A percentile compares a stretch with the other conserved stretches of the same genome.
phyloP scores from a whole-genome alignment of 2,329 filamentous ascomycete species.

The Cercospora zeae-maydis region DNA sequence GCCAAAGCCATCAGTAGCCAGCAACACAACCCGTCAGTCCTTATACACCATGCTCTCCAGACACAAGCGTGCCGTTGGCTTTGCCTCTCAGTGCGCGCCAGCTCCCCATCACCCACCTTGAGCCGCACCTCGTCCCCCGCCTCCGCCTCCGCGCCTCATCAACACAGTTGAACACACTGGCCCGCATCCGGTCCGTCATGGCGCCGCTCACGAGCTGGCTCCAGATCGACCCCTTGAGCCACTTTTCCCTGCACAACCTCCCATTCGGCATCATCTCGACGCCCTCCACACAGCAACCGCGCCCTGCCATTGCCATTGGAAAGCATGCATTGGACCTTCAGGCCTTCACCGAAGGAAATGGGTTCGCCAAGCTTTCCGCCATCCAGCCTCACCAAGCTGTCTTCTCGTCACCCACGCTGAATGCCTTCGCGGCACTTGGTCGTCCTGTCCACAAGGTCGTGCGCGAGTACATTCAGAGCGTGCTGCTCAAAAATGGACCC shows the following conservation, averaged over 20 bases:
- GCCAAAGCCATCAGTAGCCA: not conserved
- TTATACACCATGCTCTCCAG: not conserved
- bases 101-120: conserved; percentile 2
- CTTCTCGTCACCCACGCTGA: conserved; percentile 64
- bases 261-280: conserved; percentile 80
- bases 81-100: not conserved
- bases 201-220: conserved; percentile 53
- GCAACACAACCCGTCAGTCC: not conserved
- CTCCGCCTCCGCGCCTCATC: not conserved
- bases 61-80: not conserved
- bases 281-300: conserved; percentile 51
- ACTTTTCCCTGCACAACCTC: conserved; percentile 75
- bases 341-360: conserved; percentile 56
- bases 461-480: conserved; percentile 63
- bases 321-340: conserved; percentile 67
- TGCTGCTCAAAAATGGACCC: conserved; percentile 60
- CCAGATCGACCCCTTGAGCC: conserved; percentile 56
- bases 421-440: conserved; percentile 70
- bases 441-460: conserved; percentile 65
- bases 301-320: conserved; percentile 69
- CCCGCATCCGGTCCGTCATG: conserved; percentile 25
- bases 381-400: conserved; percentile 58
- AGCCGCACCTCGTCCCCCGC: not conserved
- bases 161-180: conserved; percentile 41
- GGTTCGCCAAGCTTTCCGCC: conserved; percentile 57